These are phyloP conservation scores for Apiotrichum brassicae DNA, from an alignment of 1,284 basidiomycete species.

Conservation along the genomic window DNA sequence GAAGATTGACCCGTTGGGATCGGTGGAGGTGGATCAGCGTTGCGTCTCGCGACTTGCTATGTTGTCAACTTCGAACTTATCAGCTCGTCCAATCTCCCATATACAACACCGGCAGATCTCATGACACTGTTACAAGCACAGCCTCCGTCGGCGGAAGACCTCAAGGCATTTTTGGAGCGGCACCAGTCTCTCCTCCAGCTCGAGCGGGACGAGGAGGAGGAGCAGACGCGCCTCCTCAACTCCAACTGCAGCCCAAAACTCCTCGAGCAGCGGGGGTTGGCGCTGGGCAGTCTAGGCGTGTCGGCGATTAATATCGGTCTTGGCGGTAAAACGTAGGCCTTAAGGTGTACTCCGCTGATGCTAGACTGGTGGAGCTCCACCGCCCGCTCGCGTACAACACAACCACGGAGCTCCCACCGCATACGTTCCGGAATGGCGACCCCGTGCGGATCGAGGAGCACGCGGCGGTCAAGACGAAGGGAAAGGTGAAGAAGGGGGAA, in stretches of 20 bases:
- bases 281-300: slow-evolving; percentile 66
- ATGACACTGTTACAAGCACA: too few species aligned
- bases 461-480: slow-evolving; percentile 53
- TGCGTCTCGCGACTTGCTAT: too few species aligned
- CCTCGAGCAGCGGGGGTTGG: slow-evolving; percentile 79
- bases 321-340: slow-evolving; percentile 74
- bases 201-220: slow-evolving; percentile 76
- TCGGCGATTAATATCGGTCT: slow-evolving; percentile 68
- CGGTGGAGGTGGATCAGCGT: too few species aligned
- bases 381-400: slow-evolving; percentile 73
- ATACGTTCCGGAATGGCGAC: slow-evolving; percentile 76
- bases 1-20: too few species aligned
- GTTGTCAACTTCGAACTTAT: too few species aligned
- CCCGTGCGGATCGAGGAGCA: slow-evolving; percentile 75
- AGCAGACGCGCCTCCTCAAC: slow-evolving; percentile 69
- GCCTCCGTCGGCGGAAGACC: slow-evolving; percentile 17
- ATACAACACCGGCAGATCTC: too few species aligned
- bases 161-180: slow-evolving; percentile 62
- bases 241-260: slow-evolving; percentile 77
- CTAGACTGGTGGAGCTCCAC: slow-evolving; percentile 76
- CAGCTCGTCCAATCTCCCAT: too few species aligned
- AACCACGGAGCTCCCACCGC: slow-evolving; percentile 67
- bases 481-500: slow-evolving; percentile 46
- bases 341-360: too few species aligned
- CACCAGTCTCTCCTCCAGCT: slow-evolving; percentile 62